Evolutionary conservation across 352 stramenopile genomes (phyloP).

Genomic region (Pythium pyrilobum): DNA sequence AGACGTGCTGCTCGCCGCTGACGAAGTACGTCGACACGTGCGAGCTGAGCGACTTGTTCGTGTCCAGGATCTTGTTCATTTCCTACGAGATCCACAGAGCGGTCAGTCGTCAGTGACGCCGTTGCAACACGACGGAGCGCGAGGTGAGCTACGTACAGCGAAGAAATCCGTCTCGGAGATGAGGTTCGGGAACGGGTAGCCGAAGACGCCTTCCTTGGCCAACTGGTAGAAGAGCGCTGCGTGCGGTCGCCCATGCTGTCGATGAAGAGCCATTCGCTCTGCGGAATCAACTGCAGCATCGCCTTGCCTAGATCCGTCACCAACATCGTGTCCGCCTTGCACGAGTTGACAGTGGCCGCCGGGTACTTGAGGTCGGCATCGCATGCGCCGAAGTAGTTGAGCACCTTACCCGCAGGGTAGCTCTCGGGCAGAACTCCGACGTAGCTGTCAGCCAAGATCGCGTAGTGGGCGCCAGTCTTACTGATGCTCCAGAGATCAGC

Average conservation of each 20-base stretch:
- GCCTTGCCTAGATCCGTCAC: constrained; percentile 35
- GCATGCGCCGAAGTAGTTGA: constrained; percentile 44
- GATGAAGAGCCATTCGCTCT: constrained; percentile 56
- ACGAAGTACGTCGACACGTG: constrained; percentile 33
- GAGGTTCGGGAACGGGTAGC: constrained; percentile 48
- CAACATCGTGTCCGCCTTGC: constrained; percentile 36
- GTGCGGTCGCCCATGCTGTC: constrained; percentile 47
- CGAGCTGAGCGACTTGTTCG: constrained; percentile 28
- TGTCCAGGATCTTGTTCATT: constrained; percentile 29
- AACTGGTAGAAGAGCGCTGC: constrained; percentile 62
- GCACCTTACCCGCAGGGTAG: constrained; percentile 18
- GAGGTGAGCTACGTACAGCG: background rate
- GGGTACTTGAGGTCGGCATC: constrained; percentile 33
- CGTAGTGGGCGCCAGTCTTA: constrained; percentile 33
- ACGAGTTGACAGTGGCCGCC: constrained; percentile 22
- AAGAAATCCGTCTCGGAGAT: constrained; percentile 52
- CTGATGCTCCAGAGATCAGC: constrained; percentile 43
- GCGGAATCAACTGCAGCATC: constrained; percentile 27
- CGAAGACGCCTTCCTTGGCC: constrained; percentile 35
- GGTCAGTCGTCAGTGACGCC: no score
- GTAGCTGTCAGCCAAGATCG: constrained; percentile 53
- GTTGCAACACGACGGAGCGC: no score
- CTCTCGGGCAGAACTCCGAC: constrained; percentile 44
- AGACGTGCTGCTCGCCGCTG: background rate
- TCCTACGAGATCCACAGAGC: background rate